Conservation (phyloP, 1,284 basidiomycete species). For the Uromyces viciae-fabae region DNA sequence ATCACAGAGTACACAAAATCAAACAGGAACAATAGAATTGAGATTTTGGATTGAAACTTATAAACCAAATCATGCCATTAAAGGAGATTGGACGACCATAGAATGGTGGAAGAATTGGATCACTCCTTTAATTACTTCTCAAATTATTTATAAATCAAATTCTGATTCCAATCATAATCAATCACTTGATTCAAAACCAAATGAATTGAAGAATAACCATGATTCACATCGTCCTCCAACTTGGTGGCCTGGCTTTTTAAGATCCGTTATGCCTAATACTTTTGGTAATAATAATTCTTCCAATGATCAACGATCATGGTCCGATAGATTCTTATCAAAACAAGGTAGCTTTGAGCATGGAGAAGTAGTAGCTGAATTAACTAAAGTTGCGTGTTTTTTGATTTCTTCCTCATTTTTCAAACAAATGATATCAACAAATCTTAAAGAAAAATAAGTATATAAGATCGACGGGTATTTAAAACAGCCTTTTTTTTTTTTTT, state of each 20-base stretch:
- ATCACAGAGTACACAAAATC: background rate
- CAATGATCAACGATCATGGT: background rate
- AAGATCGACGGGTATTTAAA: background rate
- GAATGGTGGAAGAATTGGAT: conserved; percentile 33
- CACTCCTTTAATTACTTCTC: conserved; percentile 27
- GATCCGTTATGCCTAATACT: conserved; percentile 21
- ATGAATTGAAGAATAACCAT: background rate
- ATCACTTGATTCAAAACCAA: background rate
- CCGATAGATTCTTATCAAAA: background rate
- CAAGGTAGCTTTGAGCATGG: background rate
- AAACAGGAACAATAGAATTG: conserved; percentile 1
- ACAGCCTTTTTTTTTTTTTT: background rate
- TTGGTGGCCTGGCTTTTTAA: conserved; percentile 14
- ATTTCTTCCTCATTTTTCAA: background rate
- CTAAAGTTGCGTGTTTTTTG: conserved; percentile 23
- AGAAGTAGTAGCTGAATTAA: conserved; percentile 29
- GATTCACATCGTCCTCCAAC: background rate
- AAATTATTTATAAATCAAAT: background rate
- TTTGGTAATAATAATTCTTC: background rate
- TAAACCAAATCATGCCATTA: background rate
- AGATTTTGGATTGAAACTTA: conserved; percentile 21
- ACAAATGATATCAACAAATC: background rate
- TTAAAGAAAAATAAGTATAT: too few species aligned
- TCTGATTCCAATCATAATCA: background rate
- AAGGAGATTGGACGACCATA: conserved; percentile 16